Evolutionary conservation across 75 land plant species (phyloP).

Genomic region (Sequoiadendron giganteum): DNA sequence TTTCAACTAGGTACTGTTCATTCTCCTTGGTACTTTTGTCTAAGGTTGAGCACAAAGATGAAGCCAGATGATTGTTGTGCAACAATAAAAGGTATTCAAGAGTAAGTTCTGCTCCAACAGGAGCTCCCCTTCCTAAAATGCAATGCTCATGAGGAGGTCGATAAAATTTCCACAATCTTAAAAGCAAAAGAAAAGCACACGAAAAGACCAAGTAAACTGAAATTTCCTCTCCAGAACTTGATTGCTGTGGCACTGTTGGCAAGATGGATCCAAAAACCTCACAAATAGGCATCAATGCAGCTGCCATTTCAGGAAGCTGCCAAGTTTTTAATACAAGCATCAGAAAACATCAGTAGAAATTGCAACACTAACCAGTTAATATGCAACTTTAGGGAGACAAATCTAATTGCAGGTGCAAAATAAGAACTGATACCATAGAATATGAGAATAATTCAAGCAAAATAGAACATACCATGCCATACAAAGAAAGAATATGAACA

Average conservation of each 20-base stretch:
- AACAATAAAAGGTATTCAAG: conserved; percentile 56
- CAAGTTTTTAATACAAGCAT: not conserved
- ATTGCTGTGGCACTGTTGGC: conserved; percentile 25
- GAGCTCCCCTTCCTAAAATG: conserved; percentile 22
- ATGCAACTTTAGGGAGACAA: not conserved
- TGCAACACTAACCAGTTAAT: not conserved
- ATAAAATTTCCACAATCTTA: conserved; percentile 73
- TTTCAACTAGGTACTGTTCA: conserved; percentile 15
- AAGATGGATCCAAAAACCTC: conserved; percentile 64
- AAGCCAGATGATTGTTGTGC: conserved; percentile 33
- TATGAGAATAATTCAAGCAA: not conserved
- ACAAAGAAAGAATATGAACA: conserved; percentile 62
- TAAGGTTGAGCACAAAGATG: conserved; percentile 9
- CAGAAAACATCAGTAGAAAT: not conserved
- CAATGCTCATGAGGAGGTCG: conserved; percentile 58
- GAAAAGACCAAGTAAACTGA: conserved; percentile 58
- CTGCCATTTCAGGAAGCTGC: conserved; percentile 72
- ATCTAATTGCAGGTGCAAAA: not conserved
- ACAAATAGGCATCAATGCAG: conserved; percentile 68
- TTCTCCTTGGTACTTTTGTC: conserved; percentile 15
- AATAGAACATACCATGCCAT: conserved; percentile 60
- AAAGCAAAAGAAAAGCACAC: conserved; percentile 58
- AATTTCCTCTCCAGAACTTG: conserved; percentile 29
- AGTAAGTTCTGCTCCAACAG: conserved; percentile 33
- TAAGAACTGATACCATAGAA: not conserved